Conservation (phyloP, 768 basidiomycete genomes). For the Heimioporus sp. region DNA sequence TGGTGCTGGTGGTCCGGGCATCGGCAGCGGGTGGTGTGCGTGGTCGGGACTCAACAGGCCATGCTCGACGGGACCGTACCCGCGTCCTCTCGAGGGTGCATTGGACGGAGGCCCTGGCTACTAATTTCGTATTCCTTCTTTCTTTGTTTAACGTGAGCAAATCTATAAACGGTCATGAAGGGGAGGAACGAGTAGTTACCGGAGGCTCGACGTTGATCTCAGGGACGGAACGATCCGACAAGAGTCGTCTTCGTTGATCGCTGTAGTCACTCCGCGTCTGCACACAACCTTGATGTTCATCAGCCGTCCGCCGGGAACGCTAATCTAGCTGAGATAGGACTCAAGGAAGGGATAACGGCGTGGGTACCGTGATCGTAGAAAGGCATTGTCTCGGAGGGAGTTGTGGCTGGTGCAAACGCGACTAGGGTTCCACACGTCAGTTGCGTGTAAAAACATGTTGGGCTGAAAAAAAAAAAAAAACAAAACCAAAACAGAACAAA, state of each 20-base stretch:
- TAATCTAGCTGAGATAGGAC: conserved; percentile 8
- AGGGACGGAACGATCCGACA: conserved; percentile 35
- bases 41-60: conserved; percentile 32
- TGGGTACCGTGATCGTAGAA: conserved; percentile 20
- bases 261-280: conserved; percentile 14
- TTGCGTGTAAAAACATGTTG: too few relatives aligned
- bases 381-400: conserved; percentile 17
- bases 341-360: conserved; percentile 26
- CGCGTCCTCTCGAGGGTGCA: conserved; percentile 29
- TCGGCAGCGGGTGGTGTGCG: conserved; percentile 26
- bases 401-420: conserved; percentile 13
- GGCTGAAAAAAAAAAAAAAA: neutral
- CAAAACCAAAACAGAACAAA: too few relatives aligned
- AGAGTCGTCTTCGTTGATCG: conserved; percentile 23
- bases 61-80: neutral
- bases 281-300: conserved; percentile 26
- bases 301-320: conserved; percentile 18
- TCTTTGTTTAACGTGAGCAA: conserved; percentile 14
- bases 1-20: conserved; percentile 24
- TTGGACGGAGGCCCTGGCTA: conserved; percentile 33
- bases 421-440: conserved; percentile 4
- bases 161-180: conserved; percentile 5
- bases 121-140: conserved; percentile 6
- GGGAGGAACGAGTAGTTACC: conserved; percentile 23
- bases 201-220: conserved; percentile 32